Evolutionary conservation across 2,329 filamentous ascomycete species (phyloP), one percentile per base, ranked within the genome.

Genomic region (Monosporascus cannonballus): DNA sequence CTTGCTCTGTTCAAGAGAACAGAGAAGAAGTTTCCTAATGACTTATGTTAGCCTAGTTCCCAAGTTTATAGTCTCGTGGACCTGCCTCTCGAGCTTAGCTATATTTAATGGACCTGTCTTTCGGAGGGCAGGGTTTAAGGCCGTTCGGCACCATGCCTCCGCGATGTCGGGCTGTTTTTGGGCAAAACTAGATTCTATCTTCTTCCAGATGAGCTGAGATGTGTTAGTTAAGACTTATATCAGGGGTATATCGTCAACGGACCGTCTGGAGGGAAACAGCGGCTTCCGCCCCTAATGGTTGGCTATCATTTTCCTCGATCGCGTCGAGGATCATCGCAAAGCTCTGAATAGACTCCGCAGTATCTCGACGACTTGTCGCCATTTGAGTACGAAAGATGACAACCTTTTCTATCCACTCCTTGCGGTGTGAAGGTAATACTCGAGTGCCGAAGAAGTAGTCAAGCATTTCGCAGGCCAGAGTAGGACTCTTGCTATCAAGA

Each of bases 201-300:
- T 80, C 69, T 90, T 94, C 90, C 91, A 96, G 3, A 96, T 71
- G 3, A 96, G 68, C 87, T 93, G 54, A 62, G 20, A 18, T 22
- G 14, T 34, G 20, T 59, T 20, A 59, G 54, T 46, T 27, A 44
- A 17, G 22, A 11, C 27, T 45, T 9, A 20, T 18, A 47, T 42
- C 30, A 20, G n/a, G 6, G 37, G n/a, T n/a, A 11, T n/a, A n/a
- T 15, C 27, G 34, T 22, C 6, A 17, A 67, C 79, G 60, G 64
- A 87, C 84, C 36, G 83, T 87, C 59, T 89, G 86, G 6, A 81
- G 80, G 36, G 86, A 85, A 56, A 84, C 81, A 14, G 87, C 83
- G 6, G 84, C 83, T 56, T 81, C 77, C 4, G 80, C 69, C 22
- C 79, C 74, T 4, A 95, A 65, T 0, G 76, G 65, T 1, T 70